phyloP scores from a whole-genome alignment of 306 rosid genomes.

The Gleditsia sinensis region DNA sequence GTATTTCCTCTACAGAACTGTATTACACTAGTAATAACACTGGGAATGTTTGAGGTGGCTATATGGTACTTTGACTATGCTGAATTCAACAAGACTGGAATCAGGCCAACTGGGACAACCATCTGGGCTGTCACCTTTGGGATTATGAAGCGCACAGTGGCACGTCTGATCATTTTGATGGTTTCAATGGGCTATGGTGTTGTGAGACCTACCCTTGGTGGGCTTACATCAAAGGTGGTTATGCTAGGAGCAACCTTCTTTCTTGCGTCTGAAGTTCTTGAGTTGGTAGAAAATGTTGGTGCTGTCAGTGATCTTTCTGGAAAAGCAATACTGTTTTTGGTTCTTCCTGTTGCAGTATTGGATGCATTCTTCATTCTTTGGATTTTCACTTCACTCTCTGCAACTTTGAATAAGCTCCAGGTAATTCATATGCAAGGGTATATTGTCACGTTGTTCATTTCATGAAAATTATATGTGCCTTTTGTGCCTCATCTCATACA shows the following conservation, averaged over 20 bases:
- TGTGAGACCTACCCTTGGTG: conserved; percentile 96
- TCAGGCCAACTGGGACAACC: conserved; percentile 91
- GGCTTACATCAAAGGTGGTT: conserved; percentile 86
- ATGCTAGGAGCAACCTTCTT: conserved; percentile 95
- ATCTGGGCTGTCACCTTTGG: conserved; percentile 94
- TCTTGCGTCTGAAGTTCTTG: conserved; percentile 91
- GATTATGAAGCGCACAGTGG: conserved; percentile 75
- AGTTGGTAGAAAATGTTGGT: conserved; percentile 93
- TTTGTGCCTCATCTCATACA: neutral
- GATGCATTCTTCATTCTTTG: conserved; percentile 98
- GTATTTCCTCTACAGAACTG: conserved; percentile 92
- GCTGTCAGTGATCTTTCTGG: conserved; percentile 98
- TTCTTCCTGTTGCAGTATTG: conserved; percentile 89
- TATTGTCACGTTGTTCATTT: conserved; percentile 22
- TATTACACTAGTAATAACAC: conserved; percentile 83
- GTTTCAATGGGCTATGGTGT: conserved; percentile 98
- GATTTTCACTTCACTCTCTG: conserved; percentile 93
- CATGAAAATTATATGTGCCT: conserved; percentile 12
- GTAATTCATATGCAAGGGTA: conserved; percentile 47
- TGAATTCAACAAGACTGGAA: conserved; percentile 87
- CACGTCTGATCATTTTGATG: conserved; percentile 78
- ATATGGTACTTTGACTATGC: conserved; percentile 92
- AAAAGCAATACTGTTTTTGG: conserved; percentile 87
- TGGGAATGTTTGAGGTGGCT: conserved; percentile 98
- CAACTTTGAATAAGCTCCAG: conserved; percentile 98